These are phyloP conservation scores for Hypoxylon intermedium DNA, from an alignment of 495 filamentous ascomycete genomes.

Conservation along the genomic window DNA sequence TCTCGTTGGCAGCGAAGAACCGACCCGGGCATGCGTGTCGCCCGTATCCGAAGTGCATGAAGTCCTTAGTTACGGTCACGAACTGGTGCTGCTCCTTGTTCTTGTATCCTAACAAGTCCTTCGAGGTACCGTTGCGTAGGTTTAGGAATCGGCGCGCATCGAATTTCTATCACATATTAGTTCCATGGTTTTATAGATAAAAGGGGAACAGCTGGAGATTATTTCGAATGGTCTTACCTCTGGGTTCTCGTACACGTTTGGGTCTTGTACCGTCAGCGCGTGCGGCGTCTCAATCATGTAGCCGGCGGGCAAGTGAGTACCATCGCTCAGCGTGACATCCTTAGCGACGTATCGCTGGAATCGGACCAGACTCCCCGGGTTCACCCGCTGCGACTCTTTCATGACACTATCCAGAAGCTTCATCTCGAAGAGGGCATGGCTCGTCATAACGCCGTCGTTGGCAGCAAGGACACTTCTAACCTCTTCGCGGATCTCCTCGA, in stretches of 20 bases:
- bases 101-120: conserved; percentile 42
- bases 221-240: conserved; percentile 8
- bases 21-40: conserved; percentile 55
- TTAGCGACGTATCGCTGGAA: conserved; percentile 50
- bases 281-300: conserved; percentile 42
- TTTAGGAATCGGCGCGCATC: conserved; percentile 60
- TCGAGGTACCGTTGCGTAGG: conserved; percentile 40
- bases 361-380: conserved; percentile 32
- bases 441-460: conserved; percentile 39
- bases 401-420: conserved; percentile 40
- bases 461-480: conserved; percentile 32
- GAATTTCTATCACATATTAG: conserved; percentile 44
- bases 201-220: background rate
- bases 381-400: conserved; percentile 39
- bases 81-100: conserved; percentile 50
- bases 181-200: background rate
- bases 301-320: conserved; percentile 48
- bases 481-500: conserved; percentile 40
- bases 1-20: conserved; percentile 55
- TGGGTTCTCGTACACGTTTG: conserved; percentile 27
- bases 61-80: conserved; percentile 49
- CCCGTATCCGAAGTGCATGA: conserved; percentile 57
- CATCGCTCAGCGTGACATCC: conserved; percentile 51
- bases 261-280: conserved; percentile 19
- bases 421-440: conserved; percentile 40